Conservation (phyloP, 2,329 filamentous ascomycete genomes). For the Aspergillus flavus region DNA sequence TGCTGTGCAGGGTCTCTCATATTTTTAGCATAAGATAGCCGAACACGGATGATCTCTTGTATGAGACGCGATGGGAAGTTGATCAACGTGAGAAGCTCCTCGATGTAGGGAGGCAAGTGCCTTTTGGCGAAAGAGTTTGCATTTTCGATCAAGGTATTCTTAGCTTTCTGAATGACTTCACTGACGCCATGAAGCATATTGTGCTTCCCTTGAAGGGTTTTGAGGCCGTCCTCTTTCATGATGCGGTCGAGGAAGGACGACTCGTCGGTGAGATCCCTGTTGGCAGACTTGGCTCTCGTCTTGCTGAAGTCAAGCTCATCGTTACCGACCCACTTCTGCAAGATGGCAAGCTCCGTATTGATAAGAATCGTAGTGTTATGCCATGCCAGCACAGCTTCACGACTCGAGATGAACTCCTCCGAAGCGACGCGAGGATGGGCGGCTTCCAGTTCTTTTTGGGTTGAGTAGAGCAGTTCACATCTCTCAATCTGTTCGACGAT, state of each 20-base stretch:
- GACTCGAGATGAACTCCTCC: conserved; percentile 75
- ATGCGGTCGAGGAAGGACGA: conserved; percentile 92
- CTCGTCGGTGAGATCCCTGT: conserved; percentile 78
- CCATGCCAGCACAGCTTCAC: conserved; percentile 90
- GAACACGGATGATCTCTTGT: conserved; percentile 92
- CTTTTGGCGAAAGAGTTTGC: conserved; percentile 81
- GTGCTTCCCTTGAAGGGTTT: conserved; percentile 78
- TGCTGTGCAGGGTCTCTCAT: conserved; percentile 95
- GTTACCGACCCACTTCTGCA: conserved; percentile 97
- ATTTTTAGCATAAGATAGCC: conserved; percentile 86
- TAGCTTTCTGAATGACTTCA: conserved; percentile 88
- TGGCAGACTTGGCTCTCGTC: conserved; percentile 68
- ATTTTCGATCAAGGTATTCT: conserved; percentile 85
- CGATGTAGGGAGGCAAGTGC: conserved; percentile 93
- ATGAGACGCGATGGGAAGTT: conserved; percentile 96
- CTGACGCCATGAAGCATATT: conserved; percentile 86
- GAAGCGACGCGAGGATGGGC: conserved; percentile 79
- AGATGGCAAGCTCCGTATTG: conserved; percentile 86
- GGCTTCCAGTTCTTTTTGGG: conserved; percentile 70
- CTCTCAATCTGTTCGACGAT: conserved; percentile 89
- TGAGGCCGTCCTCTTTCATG: conserved; percentile 92
- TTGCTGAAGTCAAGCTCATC: conserved; percentile 89
- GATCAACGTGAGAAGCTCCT: conserved; percentile 92
- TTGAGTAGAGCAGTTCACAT: conserved; percentile 83
- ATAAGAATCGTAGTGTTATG: conserved; percentile 96